Evolutionary conservation across 2,329 filamentous ascomycete genomes (phyloP).

Genomic region (Zymoseptoria passerinii): DNA sequence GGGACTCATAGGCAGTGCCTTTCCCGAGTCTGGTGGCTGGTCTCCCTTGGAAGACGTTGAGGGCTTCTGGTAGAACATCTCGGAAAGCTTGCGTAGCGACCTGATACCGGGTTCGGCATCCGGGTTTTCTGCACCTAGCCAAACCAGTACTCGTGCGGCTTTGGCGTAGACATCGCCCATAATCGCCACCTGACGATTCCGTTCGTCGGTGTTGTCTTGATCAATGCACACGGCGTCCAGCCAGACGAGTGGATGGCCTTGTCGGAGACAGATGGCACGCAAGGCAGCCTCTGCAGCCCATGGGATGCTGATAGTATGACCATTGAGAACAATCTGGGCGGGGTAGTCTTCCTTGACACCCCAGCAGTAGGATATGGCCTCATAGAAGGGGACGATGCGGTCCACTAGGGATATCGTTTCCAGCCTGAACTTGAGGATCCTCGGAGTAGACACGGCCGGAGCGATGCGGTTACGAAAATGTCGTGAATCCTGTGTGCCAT

Average conservation of each 20-base stretch:
- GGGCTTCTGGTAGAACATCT: neutral
- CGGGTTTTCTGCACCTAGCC: constrained; percentile 1
- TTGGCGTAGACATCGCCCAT: constrained; percentile 10
- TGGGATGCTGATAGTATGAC: constrained; percentile 1
- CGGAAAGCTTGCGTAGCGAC: neutral
- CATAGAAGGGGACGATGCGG: constrained; percentile 3
- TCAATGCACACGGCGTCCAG: constrained; percentile 11
- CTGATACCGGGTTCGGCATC: neutral
- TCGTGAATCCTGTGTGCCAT: neutral
- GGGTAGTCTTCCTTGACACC: constrained; percentile 1
- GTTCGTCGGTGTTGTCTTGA: constrained; percentile 5
- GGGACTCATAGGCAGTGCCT: too few species aligned
- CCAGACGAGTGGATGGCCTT: constrained; percentile 7
- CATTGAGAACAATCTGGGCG: constrained; percentile 4
- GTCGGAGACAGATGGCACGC: neutral
- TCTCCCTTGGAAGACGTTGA: too few species aligned
- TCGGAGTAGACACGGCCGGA: constrained; percentile 1
- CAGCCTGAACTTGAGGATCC: constrained; percentile 1
- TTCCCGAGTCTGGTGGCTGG: too few species aligned
- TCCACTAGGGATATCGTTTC: constrained; percentile 2
- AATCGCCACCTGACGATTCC: constrained; percentile 5
- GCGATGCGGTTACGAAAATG: neutral
- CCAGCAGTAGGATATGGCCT: constrained; percentile 5
- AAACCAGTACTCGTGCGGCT: constrained; percentile 1
- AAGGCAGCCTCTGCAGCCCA: constrained; percentile 1